Evolutionary conservation across 2,329 filamentous ascomycete genomes (phyloP), one percentile per base, ranked within the genome.

Genomic region (Talaromyces pinophilus): DNA sequence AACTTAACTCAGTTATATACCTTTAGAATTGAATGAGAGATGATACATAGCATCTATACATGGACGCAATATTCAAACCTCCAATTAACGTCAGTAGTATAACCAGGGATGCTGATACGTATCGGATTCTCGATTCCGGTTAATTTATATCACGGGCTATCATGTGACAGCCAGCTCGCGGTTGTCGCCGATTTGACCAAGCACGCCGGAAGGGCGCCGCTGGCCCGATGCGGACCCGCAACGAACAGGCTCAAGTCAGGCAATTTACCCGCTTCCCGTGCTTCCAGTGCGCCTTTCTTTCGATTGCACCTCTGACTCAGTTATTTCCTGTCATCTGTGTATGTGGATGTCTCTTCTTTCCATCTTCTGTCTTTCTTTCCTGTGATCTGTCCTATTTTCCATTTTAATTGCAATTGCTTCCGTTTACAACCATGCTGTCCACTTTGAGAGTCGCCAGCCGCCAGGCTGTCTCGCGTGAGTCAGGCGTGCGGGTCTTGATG

Each of bases 401-500:
- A 25, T 46, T 65, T 54, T 7, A 10, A 15, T 33, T 52, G 48
- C 19, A 30, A 35, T 11, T 22, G 5, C 30, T 25, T 46, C 25
- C 33, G 28, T 54, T 30, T 11, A 63, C 59, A 40, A 73, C 67
- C 67, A 84, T 84, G 82, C 72, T 84, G 68, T 83, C 82, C 71
- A 80, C 81, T 68, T 72, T 82, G 63, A 77, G 80, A 77, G 72
- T 81, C 64, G 77, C 78, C 72, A 77, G 78, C 73, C 80, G 79
- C 61, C 75, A 75, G 70, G 76, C 77, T 74, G 77, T 72, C 67
- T 72, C 74, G 71, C 77, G 75, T 70, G 74, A 80, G 71, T 75
- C 76, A 68, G 74, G 73, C 70, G 67, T 78, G 72, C 78, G 79
- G 70, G 72, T 75, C 67, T 71, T 79, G 28, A 67, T 78, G 66